These are phyloP conservation scores for Plasmodium malariae DNA, from an alignment of 169 alveolate genomes.

Conservation along the genomic window DNA sequence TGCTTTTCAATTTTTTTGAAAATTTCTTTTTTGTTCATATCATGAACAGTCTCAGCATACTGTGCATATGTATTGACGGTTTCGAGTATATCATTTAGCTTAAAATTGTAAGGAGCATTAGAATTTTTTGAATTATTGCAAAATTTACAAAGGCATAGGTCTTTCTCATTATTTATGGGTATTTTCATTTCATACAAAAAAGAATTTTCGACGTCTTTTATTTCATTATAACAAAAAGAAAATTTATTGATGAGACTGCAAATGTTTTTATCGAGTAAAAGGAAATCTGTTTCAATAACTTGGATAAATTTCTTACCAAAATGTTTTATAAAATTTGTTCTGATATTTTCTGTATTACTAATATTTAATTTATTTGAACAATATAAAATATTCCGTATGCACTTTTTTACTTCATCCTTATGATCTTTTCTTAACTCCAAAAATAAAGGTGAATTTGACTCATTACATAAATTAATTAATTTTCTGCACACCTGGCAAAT, in stretches of 20 bases:
- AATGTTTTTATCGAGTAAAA: conserved; percentile 21
- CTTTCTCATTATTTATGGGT: conserved; percentile 7
- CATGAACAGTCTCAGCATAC: conserved; percentile 12
- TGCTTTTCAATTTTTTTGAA: conserved; percentile 20
- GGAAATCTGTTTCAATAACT: conserved; percentile 28
- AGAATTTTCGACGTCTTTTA: conserved; percentile 15
- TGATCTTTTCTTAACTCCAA: neutral
- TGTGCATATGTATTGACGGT: neutral
- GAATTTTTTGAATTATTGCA: neutral
- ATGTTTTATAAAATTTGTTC: conserved; percentile 21
- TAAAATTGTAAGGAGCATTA: neutral
- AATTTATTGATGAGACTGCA: conserved; percentile 32
- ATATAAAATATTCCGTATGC: conserved; percentile 46
- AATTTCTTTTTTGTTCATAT: conserved; percentile 3
- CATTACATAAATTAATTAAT: conserved; percentile 36
- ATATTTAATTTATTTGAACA: conserved; percentile 49
- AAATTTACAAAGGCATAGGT: conserved; percentile 23
- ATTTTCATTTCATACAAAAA: conserved; percentile 8
- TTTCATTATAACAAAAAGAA: conserved; percentile 30
- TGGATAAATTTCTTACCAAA: conserved; percentile 47
- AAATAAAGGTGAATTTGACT: conserved; percentile 6
- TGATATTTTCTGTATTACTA: conserved; percentile 37
- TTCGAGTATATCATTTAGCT: neutral
- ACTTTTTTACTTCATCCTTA: conserved; percentile 13
- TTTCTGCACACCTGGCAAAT: neutral